phyloP scores from a whole-genome alignment of 2,329 filamentous ascomycete species.

The Hymenoscyphus albidus region DNA sequence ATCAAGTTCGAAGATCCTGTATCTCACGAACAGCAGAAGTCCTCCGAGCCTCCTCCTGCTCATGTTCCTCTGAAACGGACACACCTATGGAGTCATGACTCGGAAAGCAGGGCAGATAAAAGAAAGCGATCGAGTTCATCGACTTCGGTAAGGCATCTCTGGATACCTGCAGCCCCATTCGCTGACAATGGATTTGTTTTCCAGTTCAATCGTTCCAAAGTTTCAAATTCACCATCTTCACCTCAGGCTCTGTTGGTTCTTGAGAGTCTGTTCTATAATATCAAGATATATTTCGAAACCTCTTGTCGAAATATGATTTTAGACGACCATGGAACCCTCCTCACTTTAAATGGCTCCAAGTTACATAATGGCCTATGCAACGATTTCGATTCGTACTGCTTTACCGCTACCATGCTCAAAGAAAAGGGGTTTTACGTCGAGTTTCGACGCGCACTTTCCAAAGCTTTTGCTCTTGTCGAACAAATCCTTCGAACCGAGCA shows the following conservation, averaged over 20 bases:
- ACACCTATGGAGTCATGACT: neutral
- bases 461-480: slow-evolving; percentile 15
- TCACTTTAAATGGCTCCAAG: slow-evolving; percentile 3
- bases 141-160: neutral
- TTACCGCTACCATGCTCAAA: slow-evolving; percentile 9
- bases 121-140: neutral
- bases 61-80: neutral
- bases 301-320: slow-evolving; percentile 11
- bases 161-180: neutral
- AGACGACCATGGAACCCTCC: slow-evolving; percentile 6
- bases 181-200: neutral
- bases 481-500: slow-evolving; percentile 16
- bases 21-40: neutral
- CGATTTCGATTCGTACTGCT: slow-evolving; percentile 16
- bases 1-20: neutral
- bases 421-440: slow-evolving; percentile 10
- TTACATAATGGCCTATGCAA: neutral
- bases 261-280: slow-evolving; percentile 14
- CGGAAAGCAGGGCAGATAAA: neutral
- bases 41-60: neutral
- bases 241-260: slow-evolving; percentile 11
- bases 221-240: slow-evolving; percentile 4
- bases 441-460: slow-evolving; percentile 20
- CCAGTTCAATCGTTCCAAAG: neutral
- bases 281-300: slow-evolving; percentile 16